Percentiles rank a stretch among this genome's conserved stretches.
Evolutionary conservation across 1,139 yeast genomes (phyloP).

Genomic region (Debaryomyces nepalensis): DNA sequence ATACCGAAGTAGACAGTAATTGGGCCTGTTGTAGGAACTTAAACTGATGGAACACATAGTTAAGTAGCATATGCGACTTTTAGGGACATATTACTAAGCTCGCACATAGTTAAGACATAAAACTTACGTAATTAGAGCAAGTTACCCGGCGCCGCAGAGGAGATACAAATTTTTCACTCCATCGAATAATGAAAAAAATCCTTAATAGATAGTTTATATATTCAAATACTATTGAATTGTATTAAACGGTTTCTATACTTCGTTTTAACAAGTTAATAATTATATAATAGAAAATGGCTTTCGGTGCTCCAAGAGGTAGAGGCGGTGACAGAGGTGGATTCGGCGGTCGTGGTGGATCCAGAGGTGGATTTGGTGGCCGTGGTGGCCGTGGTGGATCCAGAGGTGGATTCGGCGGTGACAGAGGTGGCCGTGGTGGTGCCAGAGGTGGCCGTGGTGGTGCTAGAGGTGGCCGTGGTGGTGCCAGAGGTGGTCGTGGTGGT

Average conservation of each 20-base stretch:
- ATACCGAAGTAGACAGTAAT: too few species aligned
- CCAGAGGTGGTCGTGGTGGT: slow-evolving; percentile 74
- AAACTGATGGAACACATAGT: slow-evolving; percentile 1
- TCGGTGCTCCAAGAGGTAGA: slow-evolving; percentile 41
- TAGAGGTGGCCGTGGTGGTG: slow-evolving; percentile 50
- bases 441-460: slow-evolving; percentile 38
- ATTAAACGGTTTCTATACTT: slow-evolving; percentile 10
- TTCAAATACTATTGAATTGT: slow-evolving; percentile 9
- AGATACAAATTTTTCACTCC: slow-evolving; percentile 16
- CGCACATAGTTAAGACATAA: slow-evolving; percentile 16
- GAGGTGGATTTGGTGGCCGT: slow-evolving; percentile 45
- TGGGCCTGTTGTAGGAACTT: background rate
- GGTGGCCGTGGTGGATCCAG: slow-evolving; percentile 26
- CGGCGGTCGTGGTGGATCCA: slow-evolving; percentile 59
- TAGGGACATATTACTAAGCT: slow-evolving; percentile 20
- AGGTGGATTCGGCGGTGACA: slow-evolving; percentile 32
- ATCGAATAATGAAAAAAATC: slow-evolving; percentile 11
- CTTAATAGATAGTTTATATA: slow-evolving; percentile 3
- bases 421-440: slow-evolving; percentile 39
- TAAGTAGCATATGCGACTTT: slow-evolving; percentile 8
- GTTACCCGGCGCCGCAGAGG: slow-evolving; percentile 26
- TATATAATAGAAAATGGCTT: slow-evolving; percentile 30
- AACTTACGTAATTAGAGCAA: slow-evolving; percentile 19
- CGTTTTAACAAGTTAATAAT: slow-evolving; percentile 9
- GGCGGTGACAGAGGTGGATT: slow-evolving; percentile 51